Base-by-base conservation (phyloP, 1,284 basidiomycete genomes). In the Paramarasmius palmivorus region DNA sequence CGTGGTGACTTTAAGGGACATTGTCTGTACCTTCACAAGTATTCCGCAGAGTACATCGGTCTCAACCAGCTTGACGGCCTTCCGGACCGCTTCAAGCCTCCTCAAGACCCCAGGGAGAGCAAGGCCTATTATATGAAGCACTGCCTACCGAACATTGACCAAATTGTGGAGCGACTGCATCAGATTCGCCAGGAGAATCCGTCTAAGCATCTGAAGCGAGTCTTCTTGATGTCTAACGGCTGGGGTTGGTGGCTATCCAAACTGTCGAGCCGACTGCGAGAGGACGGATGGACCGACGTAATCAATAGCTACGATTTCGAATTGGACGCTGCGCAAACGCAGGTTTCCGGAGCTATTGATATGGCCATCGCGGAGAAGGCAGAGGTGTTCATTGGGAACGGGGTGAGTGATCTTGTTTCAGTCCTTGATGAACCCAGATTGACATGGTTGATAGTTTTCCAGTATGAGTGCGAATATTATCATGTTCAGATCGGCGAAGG, bases 351-450 rank as follows among this genome's bases (percentile, higher is more conserved):
- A 58, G 84, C 80, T 7, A 79, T 89, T 14, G 87, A 90, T 67
- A 88, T 88, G 82, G 84, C 82, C 23, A 78, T 90, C 32, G 87
- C 83, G 0, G 76, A 86, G 61, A 71, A 78, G 47, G 81, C 85
- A 1, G 83, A 86, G 57, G 82, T 88, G 53, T 90, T 89, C 66
- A 71, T 90, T 14, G 87, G 87, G 2, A 58, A 58, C 48, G 57
- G 57, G 53, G 57, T 58, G 25, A 34, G 57, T 50, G 6, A 23
- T n/a, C 17, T 47, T 51, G 2, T 6, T 49, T 20, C 12, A 2
- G 3, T 2, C 17, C 22, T 37, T 37, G n/a, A 20, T 20, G 14
- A 8, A 17, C 20, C 8, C 15, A 19, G 32, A 26, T 35, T 22
- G 17, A n/a, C 15, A 20, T 15, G 9, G n/a, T 39, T 37, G 8